phyloP scores from a whole-genome alignment of 805 yeast genomes.

The Kurtzmaniella fragi region DNA sequence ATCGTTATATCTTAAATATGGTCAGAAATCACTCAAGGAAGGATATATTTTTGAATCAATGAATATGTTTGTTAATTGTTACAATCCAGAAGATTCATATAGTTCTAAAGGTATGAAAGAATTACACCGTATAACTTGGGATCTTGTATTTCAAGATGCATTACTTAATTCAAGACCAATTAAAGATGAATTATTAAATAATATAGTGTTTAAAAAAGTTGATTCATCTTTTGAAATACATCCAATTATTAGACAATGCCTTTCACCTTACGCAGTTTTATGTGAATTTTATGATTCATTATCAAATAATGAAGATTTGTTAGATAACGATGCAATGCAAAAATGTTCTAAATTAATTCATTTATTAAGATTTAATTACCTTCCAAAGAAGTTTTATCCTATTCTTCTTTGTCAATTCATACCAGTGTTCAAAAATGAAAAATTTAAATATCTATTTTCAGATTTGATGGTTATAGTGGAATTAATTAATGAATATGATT shows the following conservation, averaged over 20 bases:
- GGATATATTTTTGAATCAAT: conserved; percentile 61
- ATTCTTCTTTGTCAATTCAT: conserved; percentile 44
- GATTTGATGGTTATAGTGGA: conserved; percentile 34
- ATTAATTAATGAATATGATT: conserved; percentile 33
- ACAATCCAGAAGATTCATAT: conserved; percentile 17
- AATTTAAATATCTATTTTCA: conserved; percentile 18
- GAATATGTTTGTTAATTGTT: conserved; percentile 59
- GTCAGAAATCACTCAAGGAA: conserved; percentile 44
- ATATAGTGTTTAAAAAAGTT: conserved; percentile 36
- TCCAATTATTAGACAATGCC: conserved; percentile 59
- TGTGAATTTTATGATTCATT: conserved; percentile 41
- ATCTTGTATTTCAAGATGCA: conserved; percentile 54
- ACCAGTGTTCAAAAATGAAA: conserved; percentile 29
- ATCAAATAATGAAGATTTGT: conserved; percentile 16
- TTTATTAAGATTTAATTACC: conserved; percentile 34
- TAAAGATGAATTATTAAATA: conserved; percentile 52
- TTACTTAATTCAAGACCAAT: conserved; percentile 48
- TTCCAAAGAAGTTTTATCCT: conserved; percentile 47
- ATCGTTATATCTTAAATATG: conserved; percentile 47
- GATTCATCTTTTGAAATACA: conserved; percentile 34
- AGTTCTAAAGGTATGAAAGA: conserved; percentile 32
- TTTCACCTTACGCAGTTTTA: conserved; percentile 68
- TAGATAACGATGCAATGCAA: conserved; percentile 16
- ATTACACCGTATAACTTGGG: conserved; percentile 53
- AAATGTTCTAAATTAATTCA: conserved; percentile 46